A percentile compares a stretch with the other conserved stretches of the same genome.
Conservation (phyloP, 2,329 filamentous ascomycete genomes). For the Ilyonectria robusta region DNA sequence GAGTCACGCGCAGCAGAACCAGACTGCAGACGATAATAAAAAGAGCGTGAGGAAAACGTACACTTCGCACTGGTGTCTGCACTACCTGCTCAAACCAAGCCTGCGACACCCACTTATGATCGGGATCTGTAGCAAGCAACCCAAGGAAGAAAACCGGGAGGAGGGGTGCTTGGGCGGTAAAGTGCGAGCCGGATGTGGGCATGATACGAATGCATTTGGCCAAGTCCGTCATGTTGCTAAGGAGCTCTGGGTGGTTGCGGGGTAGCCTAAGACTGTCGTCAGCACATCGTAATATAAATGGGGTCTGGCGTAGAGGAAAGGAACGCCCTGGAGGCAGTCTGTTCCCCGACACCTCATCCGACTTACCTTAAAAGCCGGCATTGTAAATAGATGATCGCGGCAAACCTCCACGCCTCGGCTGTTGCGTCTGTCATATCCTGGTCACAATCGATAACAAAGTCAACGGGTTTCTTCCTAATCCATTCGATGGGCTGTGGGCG, state of each 20-base stretch:
- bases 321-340: not conserved
- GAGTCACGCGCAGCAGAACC: constrained; percentile 37
- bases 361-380: constrained; percentile 56
- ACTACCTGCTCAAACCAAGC: constrained; percentile 57
- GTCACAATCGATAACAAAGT: constrained; percentile 46
- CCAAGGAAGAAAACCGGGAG: constrained; percentile 60
- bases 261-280: constrained; percentile 49
- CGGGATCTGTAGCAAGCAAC: constrained; percentile 49
- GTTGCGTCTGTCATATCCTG: constrained; percentile 57
- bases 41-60: constrained; percentile 46
- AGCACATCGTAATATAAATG: constrained; percentile 14
- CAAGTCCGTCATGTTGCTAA: constrained; percentile 52
- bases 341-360: constrained; percentile 4
- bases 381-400: constrained; percentile 56
- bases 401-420: constrained; percentile 59
- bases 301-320: not conserved
- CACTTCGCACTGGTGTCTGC: constrained; percentile 55
- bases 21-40: constrained; percentile 38
- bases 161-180: constrained; percentile 59
- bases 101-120: constrained; percentile 49
- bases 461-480: constrained; percentile 46
- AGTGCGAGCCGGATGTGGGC: constrained; percentile 58
- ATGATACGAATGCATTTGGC: constrained; percentile 56
- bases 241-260: constrained; percentile 54
- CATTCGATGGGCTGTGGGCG: constrained; percentile 45